These are phyloP conservation scores for Anthracocystis panici-leucophaei DNA, from an alignment of 1,284 basidiomycete species.

Conservation along the genomic window DNA sequence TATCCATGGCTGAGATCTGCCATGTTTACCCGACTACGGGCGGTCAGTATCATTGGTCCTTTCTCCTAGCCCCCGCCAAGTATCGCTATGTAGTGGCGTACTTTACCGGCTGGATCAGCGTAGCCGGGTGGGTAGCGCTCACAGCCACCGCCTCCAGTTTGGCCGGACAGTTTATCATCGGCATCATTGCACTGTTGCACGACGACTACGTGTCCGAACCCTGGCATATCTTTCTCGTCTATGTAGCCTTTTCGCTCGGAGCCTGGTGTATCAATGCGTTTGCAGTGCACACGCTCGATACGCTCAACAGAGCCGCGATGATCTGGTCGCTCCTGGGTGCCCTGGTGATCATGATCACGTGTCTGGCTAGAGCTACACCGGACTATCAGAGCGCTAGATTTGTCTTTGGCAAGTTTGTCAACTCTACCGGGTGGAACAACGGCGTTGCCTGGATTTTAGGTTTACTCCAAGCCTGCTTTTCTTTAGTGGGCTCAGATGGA, in stretches of 20 bases:
- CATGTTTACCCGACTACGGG: slow-evolving; percentile 62
- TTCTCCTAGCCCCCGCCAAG: slow-evolving; percentile 63
- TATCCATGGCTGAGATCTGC: slow-evolving; percentile 69
- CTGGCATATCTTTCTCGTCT: slow-evolving; percentile 63
- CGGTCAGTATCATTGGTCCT: slow-evolving; percentile 71
- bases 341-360: slow-evolving; percentile 70
- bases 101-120: slow-evolving; percentile 57
- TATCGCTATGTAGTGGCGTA: slow-evolving; percentile 61
- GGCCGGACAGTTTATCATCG: slow-evolving; percentile 68
- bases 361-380: slow-evolving; percentile 67
- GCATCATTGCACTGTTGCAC: slow-evolving; percentile 70
- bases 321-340: slow-evolving; percentile 70
- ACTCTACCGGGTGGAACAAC: slow-evolving; percentile 72
- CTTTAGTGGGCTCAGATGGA: slow-evolving; percentile 66
- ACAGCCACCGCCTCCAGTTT: slow-evolving; percentile 64
- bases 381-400: slow-evolving; percentile 70
- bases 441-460: slow-evolving; percentile 72
- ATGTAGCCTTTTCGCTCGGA: slow-evolving; percentile 51
- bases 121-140: slow-evolving; percentile 70
- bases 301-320: slow-evolving; percentile 41
- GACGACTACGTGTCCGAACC: slow-evolving; percentile 60
- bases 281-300: slow-evolving; percentile 49
- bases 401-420: slow-evolving; percentile 71
- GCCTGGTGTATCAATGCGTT: slow-evolving; percentile 63
- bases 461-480: slow-evolving; percentile 71